Evolutionary conservation across 495 filamentous ascomycete species (phyloP).

Genomic region (Clavariopsis aquatica): DNA sequence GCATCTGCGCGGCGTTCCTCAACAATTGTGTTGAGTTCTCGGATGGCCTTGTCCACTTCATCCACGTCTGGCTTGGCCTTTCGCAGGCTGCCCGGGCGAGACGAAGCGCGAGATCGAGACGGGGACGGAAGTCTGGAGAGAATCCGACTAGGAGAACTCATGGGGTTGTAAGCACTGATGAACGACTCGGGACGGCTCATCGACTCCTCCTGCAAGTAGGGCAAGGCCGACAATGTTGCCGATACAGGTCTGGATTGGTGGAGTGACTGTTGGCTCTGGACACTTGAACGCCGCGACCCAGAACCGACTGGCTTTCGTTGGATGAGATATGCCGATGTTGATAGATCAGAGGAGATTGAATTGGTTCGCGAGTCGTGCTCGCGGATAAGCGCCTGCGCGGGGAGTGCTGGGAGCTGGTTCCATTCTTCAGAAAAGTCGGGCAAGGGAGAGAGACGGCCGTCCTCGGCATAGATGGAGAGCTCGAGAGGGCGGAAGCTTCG

Average conservation of each 20-base stretch:
- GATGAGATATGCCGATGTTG: conserved; percentile 31
- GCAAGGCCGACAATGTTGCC: conserved; percentile 5
- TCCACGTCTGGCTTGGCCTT: conserved; percentile 37
- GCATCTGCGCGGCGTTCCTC: conserved; percentile 41
- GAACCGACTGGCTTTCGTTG: conserved; percentile 37
- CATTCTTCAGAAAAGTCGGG: conserved; percentile 49
- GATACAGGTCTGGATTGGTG: conserved; percentile 25
- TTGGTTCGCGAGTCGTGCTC: conserved; percentile 21
- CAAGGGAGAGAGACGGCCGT: conserved; percentile 66
- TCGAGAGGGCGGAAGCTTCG: conserved; percentile 67
- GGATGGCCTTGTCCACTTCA: conserved; percentile 42
- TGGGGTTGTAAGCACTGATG: background rate
- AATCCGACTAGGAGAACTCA: conserved; percentile 17
- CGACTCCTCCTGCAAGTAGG: conserved; percentile 21
- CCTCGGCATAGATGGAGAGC: conserved; percentile 69
- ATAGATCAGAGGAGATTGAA: conserved; percentile 24
- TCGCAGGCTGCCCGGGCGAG: conserved; percentile 29
- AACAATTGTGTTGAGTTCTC: conserved; percentile 44
- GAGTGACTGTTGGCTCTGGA: conserved; percentile 14
- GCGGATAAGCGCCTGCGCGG: conserved; percentile 32
- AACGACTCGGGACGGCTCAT: conserved; percentile 25
- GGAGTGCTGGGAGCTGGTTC: conserved; percentile 23
- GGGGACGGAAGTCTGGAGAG: conserved; percentile 31
- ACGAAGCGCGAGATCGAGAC: conserved; percentile 22
- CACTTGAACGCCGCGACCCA: conserved; percentile 28